phyloP scores from a whole-genome alignment of 2,329 filamentous ascomycete genomes.

The Penicillium verrucosum region DNA sequence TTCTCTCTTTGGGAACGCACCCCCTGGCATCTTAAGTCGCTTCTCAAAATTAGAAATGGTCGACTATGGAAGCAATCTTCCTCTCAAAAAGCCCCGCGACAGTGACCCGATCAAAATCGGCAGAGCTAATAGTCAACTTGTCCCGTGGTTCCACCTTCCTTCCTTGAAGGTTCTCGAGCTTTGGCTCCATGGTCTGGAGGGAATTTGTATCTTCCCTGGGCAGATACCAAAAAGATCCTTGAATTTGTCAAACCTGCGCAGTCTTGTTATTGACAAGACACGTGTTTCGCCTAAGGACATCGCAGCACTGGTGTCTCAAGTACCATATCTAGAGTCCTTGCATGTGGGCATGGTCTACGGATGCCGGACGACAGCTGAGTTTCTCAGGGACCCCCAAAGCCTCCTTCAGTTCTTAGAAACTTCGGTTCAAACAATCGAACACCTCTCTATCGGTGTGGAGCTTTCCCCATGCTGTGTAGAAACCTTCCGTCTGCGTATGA shows the following conservation, averaged over 20 bases:
- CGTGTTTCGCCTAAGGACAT: not conserved
- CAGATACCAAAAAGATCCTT: not conserved
- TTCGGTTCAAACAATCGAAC: not conserved
- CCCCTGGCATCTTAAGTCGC: not conserved
- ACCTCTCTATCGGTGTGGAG: not conserved
- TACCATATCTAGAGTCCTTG: not conserved
- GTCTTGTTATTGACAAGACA: not conserved
- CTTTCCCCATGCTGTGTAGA: not conserved
- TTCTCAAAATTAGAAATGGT: not conserved
- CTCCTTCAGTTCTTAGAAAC: not conserved
- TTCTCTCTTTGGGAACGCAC: not conserved
- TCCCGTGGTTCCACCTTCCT: slow-evolving; percentile 7
- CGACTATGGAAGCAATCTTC: slow-evolving; percentile 2
- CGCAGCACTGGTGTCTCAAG: not conserved
- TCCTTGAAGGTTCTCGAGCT: slow-evolving; percentile 3
- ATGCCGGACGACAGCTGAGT: not conserved
- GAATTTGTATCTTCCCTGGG: not conserved
- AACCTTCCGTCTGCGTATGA: not conserved
- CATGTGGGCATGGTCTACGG: not conserved
- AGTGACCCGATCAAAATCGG: no score
- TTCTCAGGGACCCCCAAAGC: not conserved
- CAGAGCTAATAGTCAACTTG: not conserved
- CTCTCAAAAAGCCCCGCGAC: not conserved
- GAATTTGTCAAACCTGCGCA: not conserved
- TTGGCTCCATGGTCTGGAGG: not conserved